Conservation (phyloP, 148 eudicot genomes). For the Fagopyrum esculentum region DNA sequence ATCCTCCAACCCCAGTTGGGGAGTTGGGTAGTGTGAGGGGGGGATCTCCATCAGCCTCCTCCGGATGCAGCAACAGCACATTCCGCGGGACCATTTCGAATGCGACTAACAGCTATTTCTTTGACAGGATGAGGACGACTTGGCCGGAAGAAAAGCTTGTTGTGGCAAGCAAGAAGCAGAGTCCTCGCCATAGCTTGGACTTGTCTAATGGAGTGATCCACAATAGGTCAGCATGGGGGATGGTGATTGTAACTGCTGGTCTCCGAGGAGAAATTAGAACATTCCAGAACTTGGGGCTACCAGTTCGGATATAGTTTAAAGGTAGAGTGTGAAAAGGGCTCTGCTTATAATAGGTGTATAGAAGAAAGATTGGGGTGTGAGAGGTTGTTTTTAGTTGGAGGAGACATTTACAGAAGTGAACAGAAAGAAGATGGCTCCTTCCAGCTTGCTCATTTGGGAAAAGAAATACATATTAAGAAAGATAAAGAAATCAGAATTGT, state of each 20-base stretch:
- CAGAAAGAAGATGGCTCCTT: constrained; percentile 5
- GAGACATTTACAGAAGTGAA: neutral
- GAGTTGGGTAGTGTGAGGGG: constrained; percentile 30
- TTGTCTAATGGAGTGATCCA: constrained; percentile 47
- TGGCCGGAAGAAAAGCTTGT: constrained; percentile 95
- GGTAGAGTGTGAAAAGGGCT: neutral
- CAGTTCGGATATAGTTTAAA: constrained; percentile 46
- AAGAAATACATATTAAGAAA: constrained; percentile 12
- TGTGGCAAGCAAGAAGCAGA: constrained; percentile 42
- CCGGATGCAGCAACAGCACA: constrained; percentile 49
- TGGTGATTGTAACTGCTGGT: constrained; percentile 86
- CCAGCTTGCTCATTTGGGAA: constrained; percentile 22
- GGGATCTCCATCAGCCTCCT: neutral
- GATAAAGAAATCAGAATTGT: neutral
- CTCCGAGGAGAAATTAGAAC: constrained; percentile 76
- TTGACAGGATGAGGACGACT: constrained; percentile 73
- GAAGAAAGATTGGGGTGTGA: constrained; percentile 44
- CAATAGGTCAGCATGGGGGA: constrained; percentile 77
- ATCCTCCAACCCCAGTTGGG: constrained; percentile 70
- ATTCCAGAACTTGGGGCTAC: constrained; percentile 85
- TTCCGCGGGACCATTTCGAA: constrained; percentile 52
- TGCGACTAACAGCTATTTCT: constrained; percentile 62
- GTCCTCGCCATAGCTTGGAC: constrained; percentile 69
- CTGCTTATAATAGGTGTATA: constrained; percentile 29
- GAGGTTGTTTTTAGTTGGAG: constrained; percentile 25